Conservation (phyloP, 768 basidiomycete genomes). For the Hygrocybe coccinea region DNA sequence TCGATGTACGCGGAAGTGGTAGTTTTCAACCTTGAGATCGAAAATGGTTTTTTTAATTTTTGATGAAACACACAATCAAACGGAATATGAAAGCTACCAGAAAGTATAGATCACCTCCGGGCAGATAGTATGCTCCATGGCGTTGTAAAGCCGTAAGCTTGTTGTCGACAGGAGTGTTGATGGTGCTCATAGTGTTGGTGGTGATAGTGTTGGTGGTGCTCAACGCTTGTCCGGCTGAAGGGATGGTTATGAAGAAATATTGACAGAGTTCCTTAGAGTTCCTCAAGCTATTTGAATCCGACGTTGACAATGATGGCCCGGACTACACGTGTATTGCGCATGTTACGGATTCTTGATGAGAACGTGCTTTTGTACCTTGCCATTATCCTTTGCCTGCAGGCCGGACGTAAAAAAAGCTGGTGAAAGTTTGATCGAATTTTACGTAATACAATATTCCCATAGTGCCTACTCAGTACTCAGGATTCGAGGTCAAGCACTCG, state of each 20-base stretch:
- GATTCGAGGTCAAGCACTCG: no score
- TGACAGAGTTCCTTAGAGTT: no score
- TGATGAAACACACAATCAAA: not conserved
- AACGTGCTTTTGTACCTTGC: conserved; percentile 16
- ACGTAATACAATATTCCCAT: no score
- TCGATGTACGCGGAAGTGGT: conserved; percentile 52
- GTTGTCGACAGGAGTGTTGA: not conserved
- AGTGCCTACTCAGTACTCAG: no score
- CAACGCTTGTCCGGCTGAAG: no score
- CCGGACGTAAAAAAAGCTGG: not conserved
- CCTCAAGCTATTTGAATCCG: conserved; percentile 36
- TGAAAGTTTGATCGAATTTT: no score
- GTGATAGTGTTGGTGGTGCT: conserved; percentile 21
- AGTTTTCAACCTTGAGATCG: conserved; percentile 56
- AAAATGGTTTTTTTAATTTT: not conserved
- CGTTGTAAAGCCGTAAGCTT: not conserved
- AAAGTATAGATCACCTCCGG: conserved; percentile 50
- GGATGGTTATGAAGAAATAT: no score
- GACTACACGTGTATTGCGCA: conserved; percentile 30
- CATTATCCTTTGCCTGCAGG: not conserved
- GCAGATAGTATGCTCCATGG: conserved; percentile 45
- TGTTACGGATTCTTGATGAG: conserved; percentile 16
- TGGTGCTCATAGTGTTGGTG: conserved; percentile 12
- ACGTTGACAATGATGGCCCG: conserved; percentile 11
- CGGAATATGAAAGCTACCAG: conserved; percentile 34